Evolutionary conservation across 2,329 filamentous ascomycete genomes (phyloP), one percentile per base, ranked within the genome.

Genomic region (Microsporum ferrugineum): DNA sequence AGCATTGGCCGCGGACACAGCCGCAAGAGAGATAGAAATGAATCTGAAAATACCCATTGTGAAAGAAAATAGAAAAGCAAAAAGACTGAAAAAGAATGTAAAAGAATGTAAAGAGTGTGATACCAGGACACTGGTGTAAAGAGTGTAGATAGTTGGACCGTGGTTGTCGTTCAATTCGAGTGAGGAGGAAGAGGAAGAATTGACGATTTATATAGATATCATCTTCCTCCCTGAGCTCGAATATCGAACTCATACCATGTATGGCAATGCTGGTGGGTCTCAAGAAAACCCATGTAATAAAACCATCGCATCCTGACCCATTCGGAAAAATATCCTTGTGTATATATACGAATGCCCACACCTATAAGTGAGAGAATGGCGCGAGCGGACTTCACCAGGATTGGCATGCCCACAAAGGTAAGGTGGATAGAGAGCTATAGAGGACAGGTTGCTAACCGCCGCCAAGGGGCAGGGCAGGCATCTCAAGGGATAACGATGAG

Each of bases 41-140:
- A 53, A 39, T n/a, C 36, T 61, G 55, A 61, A 27, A 29, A 61
- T 17, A 57, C 45, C 56, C 60, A 61, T 61, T 17, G 23, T 61
- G 60, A 23, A 61, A 53, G 36, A 29, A 27, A 38, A n/a, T 1
- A 23, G 7, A n/a, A 43, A 51, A 34, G 34, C 6, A 27, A 41
- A 41, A 38, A 12, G 34, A 57, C 14, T 23, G 12, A 5, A 38
- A 14, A 33, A 23, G 12, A 33, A 10, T 27, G 31, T 14, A n/a
- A 57, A 34, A 57, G n/a, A n/a, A 29, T 29, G n/a, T 8, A 57
- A 33, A 57, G 55, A 57, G 29, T 39, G 55, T 41, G 33, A n/a
- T 17, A 55, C 51, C 51, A 55, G 33, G 51, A 55, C n/a, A 36
- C 51, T 55, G 51, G 51, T 36, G 51, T 34, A 55, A 55, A 36